Base-by-base conservation (phyloP, 352 stramenopile genomes). In the Globisporangium nunn region DNA sequence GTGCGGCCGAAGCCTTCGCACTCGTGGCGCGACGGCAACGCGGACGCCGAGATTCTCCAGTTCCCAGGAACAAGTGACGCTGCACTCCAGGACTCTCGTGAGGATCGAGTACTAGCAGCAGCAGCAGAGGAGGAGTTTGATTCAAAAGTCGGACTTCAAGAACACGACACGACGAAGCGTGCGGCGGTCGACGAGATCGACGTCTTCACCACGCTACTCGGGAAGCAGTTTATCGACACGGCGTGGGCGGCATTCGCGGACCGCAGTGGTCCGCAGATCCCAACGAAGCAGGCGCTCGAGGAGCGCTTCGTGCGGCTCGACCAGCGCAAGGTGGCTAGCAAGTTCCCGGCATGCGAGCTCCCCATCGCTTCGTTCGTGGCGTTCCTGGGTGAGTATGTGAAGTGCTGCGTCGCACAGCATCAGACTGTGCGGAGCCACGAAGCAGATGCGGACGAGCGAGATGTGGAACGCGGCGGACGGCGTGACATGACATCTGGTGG, bases 1-100 rank as follows among this genome's bases (percentile, higher is more conserved):
- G 43, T 87, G 35, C 76, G 66, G 31, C 6, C 57, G 41, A 91
- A 91, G 55, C 78, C 81, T 12, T 71, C 81, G 37, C 81, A 88
- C 45, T 74, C 67, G 35, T 91, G 81, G 81, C 70, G 81, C 35
- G 75, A 85, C 37, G 81, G 81, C 61, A 75, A 89, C 17, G 31
- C 56, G 57, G 43, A 71, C 65, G 43, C 51, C 39, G 59, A 45
- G n/a, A 39, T 50, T 14, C 54, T 56, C 31, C 44, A 55, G 33
- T 47, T 47, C 41, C 43, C 30, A 39, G 17, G 7, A 18, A 17
- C 10, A 8, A 29, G 18, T 51, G 3, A 17, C 3, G 29, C 35
- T 7, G 3, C 14, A 5, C 40, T 41, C 4, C 39, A 50, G 0
- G 39, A 6, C 8, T 1, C 12, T 12, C 39, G 37, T 29, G 37